Evolutionary conservation across 768 basidiomycete genomes (phyloP).

Genomic region (Mycena crocata): DNA sequence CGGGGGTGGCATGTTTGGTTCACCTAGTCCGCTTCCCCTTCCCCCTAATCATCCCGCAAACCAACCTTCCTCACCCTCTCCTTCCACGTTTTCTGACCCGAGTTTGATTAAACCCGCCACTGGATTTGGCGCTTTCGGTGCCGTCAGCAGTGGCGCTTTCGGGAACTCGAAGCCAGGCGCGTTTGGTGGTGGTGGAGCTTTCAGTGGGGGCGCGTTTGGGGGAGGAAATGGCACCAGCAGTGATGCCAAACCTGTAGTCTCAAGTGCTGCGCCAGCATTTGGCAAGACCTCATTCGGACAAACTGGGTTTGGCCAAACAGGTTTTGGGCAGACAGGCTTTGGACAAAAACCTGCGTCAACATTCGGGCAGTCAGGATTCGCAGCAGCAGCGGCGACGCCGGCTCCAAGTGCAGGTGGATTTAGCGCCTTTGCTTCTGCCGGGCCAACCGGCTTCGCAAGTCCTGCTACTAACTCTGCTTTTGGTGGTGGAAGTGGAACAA

Average conservation of each 20-base stretch:
- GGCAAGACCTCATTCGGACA: conserved; percentile 38
- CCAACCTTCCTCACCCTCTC: conserved; percentile 21
- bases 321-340: conserved; percentile 55
- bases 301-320: conserved; percentile 43
- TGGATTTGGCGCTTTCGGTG: conserved; percentile 40
- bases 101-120: conserved; percentile 32
- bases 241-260: conserved; percentile 9
- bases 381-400: conserved; percentile 24
- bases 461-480: conserved; percentile 28
- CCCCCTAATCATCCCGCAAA: conserved; percentile 40
- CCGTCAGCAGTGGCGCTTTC: conserved; percentile 43
- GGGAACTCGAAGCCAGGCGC: conserved; percentile 40
- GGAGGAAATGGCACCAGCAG: conserved; percentile 11
- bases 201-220: conserved; percentile 22
- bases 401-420: conserved; percentile 46
- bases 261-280: conserved; percentile 26
- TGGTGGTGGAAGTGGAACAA: neutral
- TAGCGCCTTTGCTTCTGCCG: conserved; percentile 46
- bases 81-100: conserved; percentile 28
- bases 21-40: conserved; percentile 35
- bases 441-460: conserved; percentile 29
- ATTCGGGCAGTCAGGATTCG: conserved; percentile 39
- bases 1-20: conserved; percentile 46
- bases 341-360: conserved; percentile 41
- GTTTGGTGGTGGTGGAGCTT: conserved; percentile 55